Percentiles rank a stretch among this genome's conserved stretches.
Evolutionary conservation across 257 asterid species (phyloP).

Genomic region (Apocynum venetum): DNA sequence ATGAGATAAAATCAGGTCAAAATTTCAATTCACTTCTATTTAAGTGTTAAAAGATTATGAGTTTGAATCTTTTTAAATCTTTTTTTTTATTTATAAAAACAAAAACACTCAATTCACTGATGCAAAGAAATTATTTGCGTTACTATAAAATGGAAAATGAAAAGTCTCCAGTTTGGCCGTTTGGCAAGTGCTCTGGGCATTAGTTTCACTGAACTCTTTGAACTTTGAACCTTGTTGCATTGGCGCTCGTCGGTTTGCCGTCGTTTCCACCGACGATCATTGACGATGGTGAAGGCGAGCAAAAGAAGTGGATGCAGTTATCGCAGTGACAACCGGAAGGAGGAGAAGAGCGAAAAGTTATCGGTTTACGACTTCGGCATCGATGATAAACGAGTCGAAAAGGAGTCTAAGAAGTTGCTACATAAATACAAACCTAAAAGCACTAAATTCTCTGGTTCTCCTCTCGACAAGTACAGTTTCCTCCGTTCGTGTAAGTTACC

Average conservation of each 20-base stretch:
- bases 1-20: too few species aligned
- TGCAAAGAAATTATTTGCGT: too few species aligned
- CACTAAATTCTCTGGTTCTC: constrained; percentile 25
- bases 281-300: constrained; percentile 23
- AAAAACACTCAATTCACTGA: too few species aligned
- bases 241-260: background rate
- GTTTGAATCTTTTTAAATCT: too few species aligned
- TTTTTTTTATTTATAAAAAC: too few species aligned
- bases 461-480: constrained; percentile 48
- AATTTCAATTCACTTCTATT: too few species aligned
- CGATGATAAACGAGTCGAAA: constrained; percentile 44
- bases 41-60: too few species aligned
- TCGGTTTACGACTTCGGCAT: constrained; percentile 51
- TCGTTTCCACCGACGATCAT: background rate
- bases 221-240: background rate
- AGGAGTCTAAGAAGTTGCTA: constrained; percentile 23
- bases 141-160: too few species aligned
- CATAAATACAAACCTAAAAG: constrained; percentile 33
- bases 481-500: constrained; percentile 48
- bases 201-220: background rate
- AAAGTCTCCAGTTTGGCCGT: background rate
- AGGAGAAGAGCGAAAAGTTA: constrained; percentile 15
- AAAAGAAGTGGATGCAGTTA: constrained; percentile 15
- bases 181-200: background rate
- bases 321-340: background rate